Evolutionary conservation across 768 basidiomycete genomes (phyloP), one percentile per base, ranked within the genome.

Genomic region (Podaxis rugospora): DNA sequence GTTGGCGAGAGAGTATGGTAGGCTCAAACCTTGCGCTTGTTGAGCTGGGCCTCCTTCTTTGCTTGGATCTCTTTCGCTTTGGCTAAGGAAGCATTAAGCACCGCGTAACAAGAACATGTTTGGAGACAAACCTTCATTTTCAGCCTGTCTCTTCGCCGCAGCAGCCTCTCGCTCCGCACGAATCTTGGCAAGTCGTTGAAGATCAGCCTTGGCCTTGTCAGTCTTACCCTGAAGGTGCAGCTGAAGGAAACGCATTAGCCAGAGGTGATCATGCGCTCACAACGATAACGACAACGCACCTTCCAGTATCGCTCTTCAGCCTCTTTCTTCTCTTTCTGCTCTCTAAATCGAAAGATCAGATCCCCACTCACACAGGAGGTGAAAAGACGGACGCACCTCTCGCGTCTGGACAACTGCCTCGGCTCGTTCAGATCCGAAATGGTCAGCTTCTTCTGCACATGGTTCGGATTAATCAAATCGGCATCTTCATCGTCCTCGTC

Each of bases 311-410:
- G 78, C 27, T 93, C 92, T 69, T 92, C 85, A 1, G 93, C 92
- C 1, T 94, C 93, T 67, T 90, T 82, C 77, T 94, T 95, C 74
- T 95, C 93, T 70, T 95, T 94, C 69, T 87, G 88, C 70, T 97
- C 95, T 65, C 95, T 95, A 63, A 7, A 39, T 49, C n/a, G 13
- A 32, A 27, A 51, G 11, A 55, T 64, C 27, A 61, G 46, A 51
- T 5, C 35, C 28, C 14, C 55, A 36, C 47, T 49, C 35, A 21
- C 39, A 4, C 5, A 32, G 2, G 55, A 35, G 14, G 11, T 35
- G 47, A 13, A 51, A 39, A 27, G 23, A 54, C 13, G 3, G 28
- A 54, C 75, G 28, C 62, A 86, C 90, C 85, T 80, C 70, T 92
- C 90, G 56, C 83, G 77, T 61, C 92, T 79, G 35, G 85, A 75